Base-by-base conservation (phyloP, 2,329 filamentous ascomycete species). In the Penicillium sp. region DNA sequence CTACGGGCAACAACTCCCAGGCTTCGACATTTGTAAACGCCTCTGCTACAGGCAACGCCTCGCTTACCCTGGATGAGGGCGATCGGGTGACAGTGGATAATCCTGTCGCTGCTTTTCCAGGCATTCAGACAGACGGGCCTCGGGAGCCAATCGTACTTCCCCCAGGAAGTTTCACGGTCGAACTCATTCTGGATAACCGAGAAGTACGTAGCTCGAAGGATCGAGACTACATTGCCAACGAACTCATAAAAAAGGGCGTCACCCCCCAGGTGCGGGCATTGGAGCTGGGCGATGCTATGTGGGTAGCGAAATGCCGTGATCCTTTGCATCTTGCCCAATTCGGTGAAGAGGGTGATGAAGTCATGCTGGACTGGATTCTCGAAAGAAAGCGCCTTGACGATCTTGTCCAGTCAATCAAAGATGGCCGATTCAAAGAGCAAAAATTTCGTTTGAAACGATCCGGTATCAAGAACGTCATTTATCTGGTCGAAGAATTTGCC, bases 321-420 rank as follows among this genome's bases (percentile, higher is more conserved):
- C 70, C 80, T 0, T 66, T 67, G 8, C 73, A 81, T 27, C 73
- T 88, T 4, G 59, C 74, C 2, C 73, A 72, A 4, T 71, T 79
- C 43, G 84, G 84, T 9, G 72, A 74, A 50, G 71, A 73, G 63
- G 66, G 67, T 11, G 82, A 84, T 12, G 86, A 90, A 64, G 69
- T 91, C 9, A 81, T 89, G 40, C 73, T 93, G 4, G 87, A 91
- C 65, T 88, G 84, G 76, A 87, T 93, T 39, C 79, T 90, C 1
- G 88, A 93, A 68, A 78, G 88, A 51, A 93, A 93, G 64, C 77
- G 88, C 7, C 76, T 90, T 0, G 87, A 91, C 61, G 88, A 93
- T 64, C 71, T 93, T 40, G 77, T 91, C n/a, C 73, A 78, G 43
- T 90, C 85, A 52, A 88, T 93, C 69, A 89, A 86, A 65, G 88